Evolutionary conservation across 2,329 filamentous ascomycete genomes (phyloP), one percentile per base, ranked within the genome.

Genomic region (Pezicula carpinea): DNA sequence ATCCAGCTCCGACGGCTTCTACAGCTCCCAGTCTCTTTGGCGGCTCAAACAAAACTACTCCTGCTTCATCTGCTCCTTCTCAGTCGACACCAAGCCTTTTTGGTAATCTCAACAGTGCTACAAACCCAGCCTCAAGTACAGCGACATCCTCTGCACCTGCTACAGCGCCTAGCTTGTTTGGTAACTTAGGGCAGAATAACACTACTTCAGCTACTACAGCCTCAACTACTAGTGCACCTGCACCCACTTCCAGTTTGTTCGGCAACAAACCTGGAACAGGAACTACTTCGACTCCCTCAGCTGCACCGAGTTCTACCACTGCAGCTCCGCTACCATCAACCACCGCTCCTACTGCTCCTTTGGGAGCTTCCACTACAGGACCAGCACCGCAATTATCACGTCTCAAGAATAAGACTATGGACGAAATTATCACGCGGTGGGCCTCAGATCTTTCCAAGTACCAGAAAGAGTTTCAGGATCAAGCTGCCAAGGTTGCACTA

Each of bases 401-500:
- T 22, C 75, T 99, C 32, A 96, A 96, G 74, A 96, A 96, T 69
- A 97, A 96, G 72, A 96, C 92, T 0, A 96, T 99, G 87, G 93
- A 99, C 62, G 93, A 99, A 65, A 96, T 99, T 54, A 90, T 99
- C 55, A 96, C 89, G 4, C 83, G 90, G 26, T 99, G 93, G 93
- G 93, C 93, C 2, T 89, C 90, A 0, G 93, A 97, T 62, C 74
- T 99, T 42, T 87, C 90, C 44, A 95, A 95, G 63, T 96, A 99
- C 63, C 92, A 97, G 63, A 95, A 96, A 66, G 89, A 95, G 49
- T 99, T 97, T 72, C 90, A 95, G 64, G 79, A 85, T 29, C 90
- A 97, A 66, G 92, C 95, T 4, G 79, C 83, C 51, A 86, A 90
- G 54, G 89, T 97, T 13, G 87, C 90, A 17, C 41, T 54, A 38